Percentiles rank a stretch among this genome's conserved stretches.
Evolutionary conservation across 257 asterid genomes (phyloP).

Genomic region (Anisodus tanguticus): DNA sequence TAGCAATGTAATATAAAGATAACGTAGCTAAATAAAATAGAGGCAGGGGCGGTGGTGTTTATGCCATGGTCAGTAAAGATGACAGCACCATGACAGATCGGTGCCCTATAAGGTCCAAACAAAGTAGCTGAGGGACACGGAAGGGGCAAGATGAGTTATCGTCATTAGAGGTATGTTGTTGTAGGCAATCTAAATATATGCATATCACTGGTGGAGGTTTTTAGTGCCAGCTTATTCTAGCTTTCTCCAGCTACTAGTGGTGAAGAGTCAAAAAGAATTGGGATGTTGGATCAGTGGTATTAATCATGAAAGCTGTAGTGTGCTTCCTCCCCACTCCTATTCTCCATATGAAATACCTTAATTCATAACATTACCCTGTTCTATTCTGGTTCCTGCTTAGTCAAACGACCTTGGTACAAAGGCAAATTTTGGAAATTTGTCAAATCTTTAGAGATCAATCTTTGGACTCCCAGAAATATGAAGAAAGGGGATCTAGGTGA

Average conservation of each 20-base stretch:
- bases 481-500: no score
- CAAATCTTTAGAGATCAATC: no score
- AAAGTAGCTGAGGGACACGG: background rate
- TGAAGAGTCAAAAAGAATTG: background rate
- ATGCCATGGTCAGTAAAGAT: conserved; percentile 7
- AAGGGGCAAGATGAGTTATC: background rate
- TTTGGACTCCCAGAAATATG: no score
- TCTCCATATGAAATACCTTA: background rate
- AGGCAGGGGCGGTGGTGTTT: background rate
- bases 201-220: background rate
- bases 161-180: background rate
- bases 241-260: background rate
- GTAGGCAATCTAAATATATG: background rate
- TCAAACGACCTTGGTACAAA: background rate
- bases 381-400: conserved; percentile 6
- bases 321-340: background rate
- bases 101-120: background rate
- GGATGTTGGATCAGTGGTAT: background rate
- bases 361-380: conserved; percentile 7
- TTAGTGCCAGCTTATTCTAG: background rate
- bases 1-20: conserved; percentile 3
- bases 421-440: background rate
- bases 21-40: background rate
- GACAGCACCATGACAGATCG: background rate
- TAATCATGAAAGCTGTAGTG: background rate